phyloP scores from a whole-genome alignment of 495 filamentous ascomycete genomes.

The Rhypophila decipiens region DNA sequence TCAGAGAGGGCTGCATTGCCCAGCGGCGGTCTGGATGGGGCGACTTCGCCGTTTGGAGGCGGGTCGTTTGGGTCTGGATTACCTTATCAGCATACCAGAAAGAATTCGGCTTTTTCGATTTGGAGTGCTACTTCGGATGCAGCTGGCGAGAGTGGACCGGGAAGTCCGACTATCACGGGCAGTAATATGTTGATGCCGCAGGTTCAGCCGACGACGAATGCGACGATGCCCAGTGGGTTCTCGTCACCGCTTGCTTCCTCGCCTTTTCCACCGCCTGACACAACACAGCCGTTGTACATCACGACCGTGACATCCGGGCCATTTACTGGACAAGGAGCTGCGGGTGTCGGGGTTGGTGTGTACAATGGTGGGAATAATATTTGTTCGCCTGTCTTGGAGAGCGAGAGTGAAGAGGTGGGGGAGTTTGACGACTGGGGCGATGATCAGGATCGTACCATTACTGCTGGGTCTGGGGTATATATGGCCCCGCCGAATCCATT shows the following conservation, averaged over 20 bases:
- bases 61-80: neutral
- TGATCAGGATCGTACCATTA: neutral
- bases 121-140: slow-evolving; percentile 32
- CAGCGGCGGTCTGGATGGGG: slow-evolving; percentile 14
- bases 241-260: no score
- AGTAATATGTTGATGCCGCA: slow-evolving; percentile 17
- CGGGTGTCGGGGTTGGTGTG: neutral
- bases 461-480: no score
- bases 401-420: neutral
- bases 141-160: slow-evolving; percentile 25
- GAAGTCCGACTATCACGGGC: slow-evolving; percentile 36
- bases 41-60: slow-evolving; percentile 16
- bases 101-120: slow-evolving; percentile 36
- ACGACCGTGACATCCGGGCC: no score
- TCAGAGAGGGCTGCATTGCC: slow-evolving; percentile 25
- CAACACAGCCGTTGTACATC: no score
- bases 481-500: neutral
- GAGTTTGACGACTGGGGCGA: slow-evolving; percentile 20
- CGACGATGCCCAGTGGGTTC: neutral
- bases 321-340: neutral
- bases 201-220: neutral
- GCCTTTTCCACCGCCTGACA: no score
- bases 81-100: slow-evolving; percentile 20
- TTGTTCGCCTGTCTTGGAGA: neutral
- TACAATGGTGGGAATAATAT: neutral